Base-by-base conservation (phyloP, 2,329 filamentous ascomycete genomes). In the Zymoseptoria pseudotritici region DNA sequence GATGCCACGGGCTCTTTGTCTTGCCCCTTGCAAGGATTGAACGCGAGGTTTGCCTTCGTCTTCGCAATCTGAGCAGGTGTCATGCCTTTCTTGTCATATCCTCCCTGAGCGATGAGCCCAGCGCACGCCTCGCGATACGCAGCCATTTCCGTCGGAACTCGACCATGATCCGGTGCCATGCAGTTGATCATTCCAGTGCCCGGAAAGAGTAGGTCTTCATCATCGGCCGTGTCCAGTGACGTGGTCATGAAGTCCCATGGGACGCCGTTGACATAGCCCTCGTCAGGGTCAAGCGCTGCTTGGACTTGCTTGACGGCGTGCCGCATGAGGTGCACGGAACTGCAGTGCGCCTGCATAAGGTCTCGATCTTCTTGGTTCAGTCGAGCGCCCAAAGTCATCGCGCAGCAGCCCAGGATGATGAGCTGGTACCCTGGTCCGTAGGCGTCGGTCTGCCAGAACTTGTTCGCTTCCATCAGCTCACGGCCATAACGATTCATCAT, bases 41-140 rank as follows among this genome's bases (percentile, higher is more conserved):
- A 36, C 31, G 9, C 31, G 64, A 42, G 54, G 60, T 13, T 49
- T 63, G 13, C 31, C 51, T 1, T 64, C 58, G 9, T 83, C 83
- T 61, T 71, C 84, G 8, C 78, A 82, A 1, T 56, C 65, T 2
- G 61, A 72, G 31, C 36, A 49, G 31, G 17, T 4, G 22, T 26
- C 54, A 50, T 36, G 20, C 26, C 54, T 17, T 50, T 22, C 6
- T 10, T 20, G 50, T 26, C 3, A 4, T 4, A 4, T 26, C 24
- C 24, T 26, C 24, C 24, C 24, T 22, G 22, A 13, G 56, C 49
- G 54, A n/a, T 31, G 31, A 46, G 13, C 20, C 53, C 22, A 49
- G 24, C 11, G 22, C 22, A 24, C 17, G 3, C 7, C 19, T 26
- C 5, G 19, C 22, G 51, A 1, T 1, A 26, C 21, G 22, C 20